These are phyloP conservation scores for Epichloe bromicola DNA, from an alignment of 2,329 filamentous ascomycete genomes.

Conservation along the genomic window DNA sequence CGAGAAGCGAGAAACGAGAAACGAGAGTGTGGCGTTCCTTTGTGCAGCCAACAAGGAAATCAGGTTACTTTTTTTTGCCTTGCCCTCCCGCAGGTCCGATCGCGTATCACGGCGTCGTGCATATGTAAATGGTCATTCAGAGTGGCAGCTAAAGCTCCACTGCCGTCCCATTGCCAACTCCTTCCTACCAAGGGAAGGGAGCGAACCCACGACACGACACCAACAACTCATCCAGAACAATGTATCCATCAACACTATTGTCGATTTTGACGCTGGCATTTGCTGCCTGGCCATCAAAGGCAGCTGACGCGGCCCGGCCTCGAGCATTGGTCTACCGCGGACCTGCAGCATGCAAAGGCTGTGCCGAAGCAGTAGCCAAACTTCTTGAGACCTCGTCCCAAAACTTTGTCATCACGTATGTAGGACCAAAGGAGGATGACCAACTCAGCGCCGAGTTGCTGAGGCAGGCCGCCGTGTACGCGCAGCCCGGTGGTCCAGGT, in stretches of 20 bases:
- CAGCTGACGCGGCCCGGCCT: neutral
- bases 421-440: constrained; percentile 9
- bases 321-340: constrained; percentile 13
- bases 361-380: constrained; percentile 9
- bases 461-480: constrained; percentile 8
- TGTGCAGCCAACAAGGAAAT: neutral
- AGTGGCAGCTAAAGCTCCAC: neutral
- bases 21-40: neutral
- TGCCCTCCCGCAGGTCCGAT: neutral
- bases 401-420: constrained; percentile 11
- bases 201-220: neutral
- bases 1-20: neutral
- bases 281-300: neutral
- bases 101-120: neutral
- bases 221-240: neutral
- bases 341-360: constrained; percentile 8
- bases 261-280: neutral
- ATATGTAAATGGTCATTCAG: neutral
- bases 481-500: constrained; percentile 11
- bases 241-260: neutral
- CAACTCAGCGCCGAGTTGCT: constrained; percentile 7
- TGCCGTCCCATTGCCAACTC: neutral
- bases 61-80: neutral
- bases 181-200: neutral
- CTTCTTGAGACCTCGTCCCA: constrained; percentile 10